phyloP scores from a whole-genome alignment of 164 flowering plant genomes.

The Liquidambar formosana region DNA sequence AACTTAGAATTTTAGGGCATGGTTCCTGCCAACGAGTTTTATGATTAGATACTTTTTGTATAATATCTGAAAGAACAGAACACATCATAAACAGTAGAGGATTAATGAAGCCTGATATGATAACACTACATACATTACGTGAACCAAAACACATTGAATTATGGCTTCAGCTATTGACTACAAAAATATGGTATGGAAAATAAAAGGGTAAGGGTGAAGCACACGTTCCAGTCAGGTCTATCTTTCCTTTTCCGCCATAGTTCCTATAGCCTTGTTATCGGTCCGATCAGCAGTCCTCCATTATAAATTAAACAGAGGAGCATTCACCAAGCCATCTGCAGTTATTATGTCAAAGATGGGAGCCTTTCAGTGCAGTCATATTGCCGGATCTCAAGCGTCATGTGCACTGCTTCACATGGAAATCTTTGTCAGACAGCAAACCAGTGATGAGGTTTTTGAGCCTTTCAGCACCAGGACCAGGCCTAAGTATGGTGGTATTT shows the following conservation, averaged over 20 bases:
- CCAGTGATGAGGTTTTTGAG: conserved; percentile 49
- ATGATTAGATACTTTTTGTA: too few relatives aligned
- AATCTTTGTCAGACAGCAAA: conserved; percentile 51
- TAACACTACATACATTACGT: too few relatives aligned
- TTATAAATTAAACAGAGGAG: neutral
- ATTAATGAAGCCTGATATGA: too few relatives aligned
- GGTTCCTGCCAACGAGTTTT: too few relatives aligned
- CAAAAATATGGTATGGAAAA: conserved; percentile 2
- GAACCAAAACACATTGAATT: conserved; percentile 1
- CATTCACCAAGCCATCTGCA: neutral
- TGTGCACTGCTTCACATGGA: conserved; percentile 51
- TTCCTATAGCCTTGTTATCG: neutral
- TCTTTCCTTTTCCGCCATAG: neutral
- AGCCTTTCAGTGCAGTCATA: neutral
- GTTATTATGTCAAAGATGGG: neutral
- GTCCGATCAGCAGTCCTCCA: neutral
- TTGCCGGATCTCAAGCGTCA: conserved; percentile 16
- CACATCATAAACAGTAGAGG: too few relatives aligned
- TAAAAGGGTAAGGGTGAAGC: neutral
- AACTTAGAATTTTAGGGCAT: too few relatives aligned
- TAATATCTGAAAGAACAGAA: too few relatives aligned
- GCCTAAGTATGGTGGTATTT: conserved; percentile 42
- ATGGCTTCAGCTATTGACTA: conserved; percentile 11
- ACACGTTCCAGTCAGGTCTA: neutral
- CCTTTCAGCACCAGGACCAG: conserved; percentile 75